Evolutionary conservation across 805 yeast species (phyloP).

Genomic region (Wickerhamomyces chambardii): DNA sequence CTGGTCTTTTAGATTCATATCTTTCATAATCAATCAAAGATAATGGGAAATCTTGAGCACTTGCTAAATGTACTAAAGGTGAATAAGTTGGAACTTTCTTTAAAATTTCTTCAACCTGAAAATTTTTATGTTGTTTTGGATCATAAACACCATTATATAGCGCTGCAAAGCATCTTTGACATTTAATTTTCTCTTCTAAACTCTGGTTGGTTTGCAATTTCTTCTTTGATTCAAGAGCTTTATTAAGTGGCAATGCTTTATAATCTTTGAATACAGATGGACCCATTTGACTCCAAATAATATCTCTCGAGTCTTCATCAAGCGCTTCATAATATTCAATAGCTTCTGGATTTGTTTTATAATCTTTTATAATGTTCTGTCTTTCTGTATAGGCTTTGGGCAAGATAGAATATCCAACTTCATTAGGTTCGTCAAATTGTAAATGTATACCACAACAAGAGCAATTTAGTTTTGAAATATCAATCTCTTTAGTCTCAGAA

Average conservation of each 20-base stretch:
- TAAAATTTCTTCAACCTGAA: constrained; percentile 22
- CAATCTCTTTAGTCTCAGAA: neutral
- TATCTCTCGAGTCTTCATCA: constrained; percentile 2
- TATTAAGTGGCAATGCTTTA: neutral
- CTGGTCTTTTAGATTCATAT: constrained; percentile 9
- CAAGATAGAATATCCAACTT: constrained; percentile 34
- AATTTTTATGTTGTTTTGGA: constrained; percentile 22
- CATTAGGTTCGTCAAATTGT: constrained; percentile 27
- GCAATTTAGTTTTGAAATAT: constrained; percentile 21
- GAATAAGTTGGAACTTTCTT: constrained; percentile 30
- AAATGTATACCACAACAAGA: constrained; percentile 49
- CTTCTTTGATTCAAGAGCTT: constrained; percentile 2
- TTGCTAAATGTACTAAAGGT: constrained; percentile 49
- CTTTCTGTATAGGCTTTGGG: constrained; percentile 11
- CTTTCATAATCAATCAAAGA: constrained; percentile 13
- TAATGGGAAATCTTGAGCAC: constrained; percentile 68
- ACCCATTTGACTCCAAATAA: constrained; percentile 1
- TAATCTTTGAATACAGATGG: constrained; percentile 1
- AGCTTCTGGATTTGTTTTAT: neutral
- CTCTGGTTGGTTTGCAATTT: constrained; percentile 3
- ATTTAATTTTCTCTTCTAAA: constrained; percentile 21
- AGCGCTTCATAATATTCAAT: constrained; percentile 1
- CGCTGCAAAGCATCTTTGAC: constrained; percentile 51
- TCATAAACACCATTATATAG: constrained; percentile 32
- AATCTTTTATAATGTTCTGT: neutral